Conservation (phyloP, 2,329 filamentous ascomycete genomes). For the Chaetoscypha palmicola region DNA sequence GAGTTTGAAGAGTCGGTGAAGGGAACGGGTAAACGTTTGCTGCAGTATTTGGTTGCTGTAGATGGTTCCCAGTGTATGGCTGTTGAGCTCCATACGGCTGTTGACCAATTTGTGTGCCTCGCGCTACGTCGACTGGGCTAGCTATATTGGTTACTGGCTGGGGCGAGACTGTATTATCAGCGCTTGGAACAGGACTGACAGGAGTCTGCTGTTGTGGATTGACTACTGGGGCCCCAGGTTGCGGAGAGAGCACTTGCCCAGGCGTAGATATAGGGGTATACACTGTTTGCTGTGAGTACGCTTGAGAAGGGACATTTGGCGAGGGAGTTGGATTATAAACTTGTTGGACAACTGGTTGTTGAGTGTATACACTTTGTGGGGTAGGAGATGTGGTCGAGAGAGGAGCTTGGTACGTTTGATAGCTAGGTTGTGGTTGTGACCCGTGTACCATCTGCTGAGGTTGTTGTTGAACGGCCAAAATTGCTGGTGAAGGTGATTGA, state of each 20-base stretch:
- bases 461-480: not conserved
- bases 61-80: not conserved
- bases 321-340: constrained; percentile 2
- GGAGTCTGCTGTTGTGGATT: not conserved
- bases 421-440: not conserved
- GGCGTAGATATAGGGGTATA: not conserved
- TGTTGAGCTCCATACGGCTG: not conserved
- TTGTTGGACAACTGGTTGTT: not conserved
- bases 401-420: not conserved
- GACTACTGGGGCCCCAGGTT: not conserved
- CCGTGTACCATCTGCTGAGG: not conserved
- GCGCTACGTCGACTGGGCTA: no score
- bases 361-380: not conserved
- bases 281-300: not conserved
- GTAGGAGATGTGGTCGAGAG: not conserved
- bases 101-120: not conserved
- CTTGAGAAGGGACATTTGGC: not conserved
- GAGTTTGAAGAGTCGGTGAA: not conserved
- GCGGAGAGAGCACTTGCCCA: not conserved
- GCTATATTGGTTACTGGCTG: no score
- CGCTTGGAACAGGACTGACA: not conserved
- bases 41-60: not conserved
- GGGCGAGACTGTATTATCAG: no score
- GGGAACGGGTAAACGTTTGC: no score
- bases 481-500: not conserved